Base-by-base conservation (phyloP, 106 monocot species). In the Apostasia ramifera region DNA sequence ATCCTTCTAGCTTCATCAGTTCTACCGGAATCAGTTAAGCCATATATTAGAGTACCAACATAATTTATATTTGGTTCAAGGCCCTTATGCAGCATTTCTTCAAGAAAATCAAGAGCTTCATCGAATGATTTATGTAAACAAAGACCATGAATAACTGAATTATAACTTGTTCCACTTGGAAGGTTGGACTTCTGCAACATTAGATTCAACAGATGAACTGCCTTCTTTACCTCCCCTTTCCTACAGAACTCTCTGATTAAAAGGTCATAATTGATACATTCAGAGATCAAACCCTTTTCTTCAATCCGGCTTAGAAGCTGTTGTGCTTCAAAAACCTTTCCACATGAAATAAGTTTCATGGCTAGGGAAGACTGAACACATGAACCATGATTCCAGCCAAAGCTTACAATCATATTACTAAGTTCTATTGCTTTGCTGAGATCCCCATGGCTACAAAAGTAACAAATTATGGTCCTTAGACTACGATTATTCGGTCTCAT, bases 121-220 rank as follows among this genome's bases (percentile, higher is more conserved):
- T 98, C 85, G 66, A 84, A 79, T 50, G 72, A 55, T 65, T 80
- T 85, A 51, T 41, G 60, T 53, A 53, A 9, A 53, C 84, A 72
- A 11, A 93, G 79, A 2, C 69, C 70, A 51, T 81, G 47, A 45
- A 93, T 77, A 44, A 98, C 71, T 42, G 69, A 73, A 78, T 61
- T 84, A 66, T 98, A 98, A 71, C 85, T 93, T 40, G 5, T 72
- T 61, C 85, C 89, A 76, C 74, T 80, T 63, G 98, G 98, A 78
- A 70, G 1, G 44, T 66, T 79, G 42, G 85, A 81, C 67, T 79
- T 85, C 73, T 85, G 82, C 63, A 98, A 70, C 93, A 98, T 98
- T 46, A 77, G 38, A 71, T 93, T 93, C 56, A 92, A 67, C 64
- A 93, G 66, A 66, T 79, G 44, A 47, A 88, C 56, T 71, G 93